These are phyloP conservation scores for Colletotrichum spaethianum DNA, from an alignment of 2,329 filamentous ascomycete genomes.

Conservation along the genomic window DNA sequence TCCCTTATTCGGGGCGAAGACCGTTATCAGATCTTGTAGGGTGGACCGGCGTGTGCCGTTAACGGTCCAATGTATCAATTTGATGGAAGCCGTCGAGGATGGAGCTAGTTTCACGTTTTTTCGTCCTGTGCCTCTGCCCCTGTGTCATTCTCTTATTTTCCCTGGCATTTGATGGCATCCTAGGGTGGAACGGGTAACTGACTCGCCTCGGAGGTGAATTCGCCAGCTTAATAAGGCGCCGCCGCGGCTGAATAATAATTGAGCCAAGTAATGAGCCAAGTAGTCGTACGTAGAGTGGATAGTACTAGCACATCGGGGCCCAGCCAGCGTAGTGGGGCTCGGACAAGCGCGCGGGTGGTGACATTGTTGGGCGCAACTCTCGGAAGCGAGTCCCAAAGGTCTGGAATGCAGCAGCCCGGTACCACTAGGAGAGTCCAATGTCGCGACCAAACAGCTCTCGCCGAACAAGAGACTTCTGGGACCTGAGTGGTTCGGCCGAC, in stretches of 20 bases:
- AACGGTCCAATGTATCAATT: constrained; percentile 24
- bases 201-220: constrained; percentile 22
- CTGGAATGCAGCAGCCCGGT: constrained; percentile 24
- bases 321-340: constrained; percentile 6
- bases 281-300: constrained; percentile 1
- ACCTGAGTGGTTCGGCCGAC: constrained; percentile 28
- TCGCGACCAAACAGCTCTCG: constrained; percentile 21
- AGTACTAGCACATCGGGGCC: constrained; percentile 2
- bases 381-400: constrained; percentile 28
- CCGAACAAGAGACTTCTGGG: constrained; percentile 10
- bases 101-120: constrained; percentile 19
- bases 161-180: constrained; percentile 8
- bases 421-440: neutral
- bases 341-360: constrained; percentile 37
- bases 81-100: constrained; percentile 19
- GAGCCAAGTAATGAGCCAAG: constrained; percentile 29
- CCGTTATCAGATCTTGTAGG: constrained; percentile 37
- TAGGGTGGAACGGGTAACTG: constrained; percentile 27
- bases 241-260: constrained; percentile 9
- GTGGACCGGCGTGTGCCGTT: constrained; percentile 24
- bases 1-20: constrained; percentile 26
- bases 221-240: constrained; percentile 21
- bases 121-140: neutral
- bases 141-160: neutral
- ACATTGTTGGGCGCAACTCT: neutral